These are phyloP conservation scores for Cardamine chenopodiifolia DNA, from an alignment of 345 rosid species.

Conservation along the genomic window DNA sequence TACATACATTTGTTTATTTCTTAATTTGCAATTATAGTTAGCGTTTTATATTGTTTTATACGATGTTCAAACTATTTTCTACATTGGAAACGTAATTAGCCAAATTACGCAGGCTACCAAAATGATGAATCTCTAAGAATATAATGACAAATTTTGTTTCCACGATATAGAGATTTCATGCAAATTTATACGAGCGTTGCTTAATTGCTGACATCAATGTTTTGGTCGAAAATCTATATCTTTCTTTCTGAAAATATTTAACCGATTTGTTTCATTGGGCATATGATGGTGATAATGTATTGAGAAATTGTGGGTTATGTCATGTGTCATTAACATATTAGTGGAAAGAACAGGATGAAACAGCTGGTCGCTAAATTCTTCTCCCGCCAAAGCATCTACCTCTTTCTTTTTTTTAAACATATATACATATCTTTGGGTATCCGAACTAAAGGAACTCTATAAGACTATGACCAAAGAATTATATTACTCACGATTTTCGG, in stretches of 20 bases:
- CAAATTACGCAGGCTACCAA: neutral
- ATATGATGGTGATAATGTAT: neutral
- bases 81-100: neutral
- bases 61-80: neutral
- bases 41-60: neutral
- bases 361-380: neutral
- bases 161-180: neutral
- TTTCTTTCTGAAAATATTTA: constrained; percentile 3
- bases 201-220: neutral
- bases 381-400: constrained; percentile 7
- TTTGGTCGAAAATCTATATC: neutral
- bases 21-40: neutral
- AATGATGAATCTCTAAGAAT: neutral
- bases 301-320: no score
- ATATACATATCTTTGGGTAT: neutral
- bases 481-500: neutral
- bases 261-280: neutral
- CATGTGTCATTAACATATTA: constrained; percentile 13
- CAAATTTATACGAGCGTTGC: constrained; percentile 7
- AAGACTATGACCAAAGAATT: neutral
- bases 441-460: neutral
- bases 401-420: neutral
- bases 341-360: constrained; percentile 22
- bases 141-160: neutral
- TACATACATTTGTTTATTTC: neutral